Evolutionary conservation across 1,139 yeast genomes (phyloP).

Genomic region (Lodderomyces margitis): DNA sequence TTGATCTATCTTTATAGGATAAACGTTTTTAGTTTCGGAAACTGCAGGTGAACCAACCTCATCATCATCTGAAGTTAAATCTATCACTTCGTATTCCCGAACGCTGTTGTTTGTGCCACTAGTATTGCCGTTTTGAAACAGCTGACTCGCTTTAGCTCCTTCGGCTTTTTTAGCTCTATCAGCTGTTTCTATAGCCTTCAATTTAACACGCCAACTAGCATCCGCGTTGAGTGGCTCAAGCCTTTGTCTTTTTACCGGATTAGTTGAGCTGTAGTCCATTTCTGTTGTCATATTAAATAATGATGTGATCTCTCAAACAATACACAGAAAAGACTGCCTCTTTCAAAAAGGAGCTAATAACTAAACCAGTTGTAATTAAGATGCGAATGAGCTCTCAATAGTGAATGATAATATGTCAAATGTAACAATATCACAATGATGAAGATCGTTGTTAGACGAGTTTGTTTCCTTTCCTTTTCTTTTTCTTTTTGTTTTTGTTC

Average conservation of each 20-base stretch:
- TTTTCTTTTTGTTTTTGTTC: background rate
- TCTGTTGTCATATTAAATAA: background rate
- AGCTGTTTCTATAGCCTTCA: too few relatives aligned
- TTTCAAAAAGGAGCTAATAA: too few relatives aligned
- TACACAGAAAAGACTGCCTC: too few relatives aligned
- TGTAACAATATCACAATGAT: too few relatives aligned
- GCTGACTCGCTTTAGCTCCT: background rate
- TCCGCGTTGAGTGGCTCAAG: constrained; percentile 10
- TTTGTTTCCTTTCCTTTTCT: too few relatives aligned
- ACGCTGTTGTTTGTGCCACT: background rate
- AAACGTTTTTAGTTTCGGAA: background rate
- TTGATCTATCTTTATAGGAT: background rate
- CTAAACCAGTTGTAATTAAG: too few relatives aligned
- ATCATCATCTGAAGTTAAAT: constrained; percentile 1
- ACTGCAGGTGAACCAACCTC: background rate
- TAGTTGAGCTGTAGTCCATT: background rate
- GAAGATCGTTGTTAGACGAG: too few relatives aligned
- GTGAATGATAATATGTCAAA: too few relatives aligned
- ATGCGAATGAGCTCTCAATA: too few relatives aligned
- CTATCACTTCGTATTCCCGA: background rate
- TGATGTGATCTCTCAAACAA: too few relatives aligned
- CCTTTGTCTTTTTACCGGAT: constrained; percentile 9
- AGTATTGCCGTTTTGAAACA: background rate
- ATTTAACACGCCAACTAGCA: background rate
- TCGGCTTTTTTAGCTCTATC: too few relatives aligned